phyloP scores from a whole-genome alignment of 2,329 filamentous ascomycete species.

The Zopfia rhizophila region DNA sequence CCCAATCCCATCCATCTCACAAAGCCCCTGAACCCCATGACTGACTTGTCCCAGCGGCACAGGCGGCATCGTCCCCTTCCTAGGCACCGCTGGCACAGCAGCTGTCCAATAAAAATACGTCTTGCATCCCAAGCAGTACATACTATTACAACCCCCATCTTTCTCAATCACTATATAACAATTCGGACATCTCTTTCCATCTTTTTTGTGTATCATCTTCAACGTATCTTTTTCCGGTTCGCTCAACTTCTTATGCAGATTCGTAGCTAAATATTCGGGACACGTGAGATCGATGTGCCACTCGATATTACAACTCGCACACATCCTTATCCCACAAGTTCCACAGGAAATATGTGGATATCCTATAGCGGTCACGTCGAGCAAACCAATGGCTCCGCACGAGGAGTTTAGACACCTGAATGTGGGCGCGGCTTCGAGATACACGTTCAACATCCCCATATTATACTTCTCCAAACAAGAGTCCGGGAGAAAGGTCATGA shows the following conservation, averaged over 20 bases:
- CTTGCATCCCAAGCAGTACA: slow-evolving; percentile 35
- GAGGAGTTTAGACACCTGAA: slow-evolving; percentile 28
- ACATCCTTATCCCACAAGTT: slow-evolving; percentile 30
- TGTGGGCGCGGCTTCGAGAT: slow-evolving; percentile 20
- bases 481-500: slow-evolving; percentile 35
- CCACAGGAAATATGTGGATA: slow-evolving; percentile 38
- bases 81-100: slow-evolving; percentile 33
- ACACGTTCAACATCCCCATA: slow-evolving; percentile 35
- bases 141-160: slow-evolving; percentile 39
- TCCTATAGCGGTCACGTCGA: slow-evolving; percentile 28
- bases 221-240: slow-evolving; percentile 34
- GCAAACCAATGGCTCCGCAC: slow-evolving; percentile 28
- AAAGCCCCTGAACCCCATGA: not conserved
- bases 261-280: slow-evolving; percentile 28
- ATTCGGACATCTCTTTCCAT: slow-evolving; percentile 42
- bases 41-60: not conserved
- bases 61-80: slow-evolving; percentile 29
- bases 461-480: slow-evolving; percentile 35
- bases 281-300: slow-evolving; percentile 40
- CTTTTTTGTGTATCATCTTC: slow-evolving; percentile 33
- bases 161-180: slow-evolving; percentile 44
- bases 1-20: slow-evolving; percentile 8
- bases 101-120: slow-evolving; percentile 41
- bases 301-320: slow-evolving; percentile 31
- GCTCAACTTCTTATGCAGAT: slow-evolving; percentile 33